A percentile compares a stretch with the other conserved stretches of the same genome.
Conservation (phyloP, 2,329 filamentous ascomycete species). For the Venturia effusa region DNA sequence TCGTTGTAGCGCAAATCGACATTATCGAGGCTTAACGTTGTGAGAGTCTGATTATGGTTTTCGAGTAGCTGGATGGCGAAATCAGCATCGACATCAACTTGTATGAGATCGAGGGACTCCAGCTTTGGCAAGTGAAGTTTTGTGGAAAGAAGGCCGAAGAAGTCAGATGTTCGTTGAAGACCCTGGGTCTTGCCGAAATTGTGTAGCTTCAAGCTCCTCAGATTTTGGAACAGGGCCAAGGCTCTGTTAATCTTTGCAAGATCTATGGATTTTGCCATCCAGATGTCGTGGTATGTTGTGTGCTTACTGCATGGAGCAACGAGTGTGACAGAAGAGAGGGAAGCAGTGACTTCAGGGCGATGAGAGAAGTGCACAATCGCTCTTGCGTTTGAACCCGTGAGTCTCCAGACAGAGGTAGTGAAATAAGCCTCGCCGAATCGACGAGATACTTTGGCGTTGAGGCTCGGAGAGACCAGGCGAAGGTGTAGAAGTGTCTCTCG, state of each 20-base stretch:
- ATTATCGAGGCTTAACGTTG: neutral
- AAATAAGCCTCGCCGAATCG: neutral
- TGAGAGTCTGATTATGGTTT: neutral
- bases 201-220: neutral
- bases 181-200: neutral
- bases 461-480: neutral
- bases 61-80: neutral
- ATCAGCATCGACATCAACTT: neutral
- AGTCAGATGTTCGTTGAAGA: neutral
- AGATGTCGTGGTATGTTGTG: neutral
- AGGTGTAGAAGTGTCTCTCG: constrained; percentile 5
- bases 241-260: neutral
- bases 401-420: neutral
- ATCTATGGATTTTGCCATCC: neutral
- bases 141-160: neutral
- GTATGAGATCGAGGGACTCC: neutral
- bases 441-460: neutral
- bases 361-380: neutral
- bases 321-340: neutral
- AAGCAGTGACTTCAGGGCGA: neutral
- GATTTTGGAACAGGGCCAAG: neutral
- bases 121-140: neutral
- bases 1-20: neutral
- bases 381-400: neutral
- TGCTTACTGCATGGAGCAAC: neutral